phyloP scores from a whole-genome alignment of 768 basidiomycete species.

The Lanmaoa rubissima region DNA sequence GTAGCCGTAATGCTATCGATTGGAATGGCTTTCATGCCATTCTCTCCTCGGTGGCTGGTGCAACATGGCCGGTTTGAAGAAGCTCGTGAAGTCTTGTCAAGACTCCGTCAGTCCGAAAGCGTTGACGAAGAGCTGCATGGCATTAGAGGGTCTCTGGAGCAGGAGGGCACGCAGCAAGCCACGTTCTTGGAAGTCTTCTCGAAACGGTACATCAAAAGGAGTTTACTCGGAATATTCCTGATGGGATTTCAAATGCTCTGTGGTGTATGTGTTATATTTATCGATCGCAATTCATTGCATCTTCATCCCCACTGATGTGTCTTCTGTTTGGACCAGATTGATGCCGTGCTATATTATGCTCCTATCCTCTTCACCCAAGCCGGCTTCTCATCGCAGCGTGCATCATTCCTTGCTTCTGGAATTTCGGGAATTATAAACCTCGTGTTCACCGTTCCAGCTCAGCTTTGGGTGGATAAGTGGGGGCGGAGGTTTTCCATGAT shows the following conservation, averaged over 20 bases:
- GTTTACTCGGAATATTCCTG: slow-evolving; percentile 41
- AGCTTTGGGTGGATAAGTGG: slow-evolving; percentile 42
- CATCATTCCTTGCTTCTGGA: slow-evolving; percentile 50
- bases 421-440: slow-evolving; percentile 47
- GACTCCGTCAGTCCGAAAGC: slow-evolving; percentile 9
- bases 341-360: slow-evolving; percentile 38
- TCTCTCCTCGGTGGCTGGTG: slow-evolving; percentile 30
- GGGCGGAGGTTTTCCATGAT: slow-evolving; percentile 37
- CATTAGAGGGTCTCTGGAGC: slow-evolving; percentile 24
- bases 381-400: slow-evolving; percentile 45
- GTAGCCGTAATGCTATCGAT: slow-evolving; percentile 15
- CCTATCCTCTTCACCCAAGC: slow-evolving; percentile 50
- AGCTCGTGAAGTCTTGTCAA: slow-evolving; percentile 31
- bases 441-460: slow-evolving; percentile 37
- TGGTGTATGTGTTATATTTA: slow-evolving; percentile 16
- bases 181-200: slow-evolving; percentile 30
- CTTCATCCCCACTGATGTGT: not conserved
- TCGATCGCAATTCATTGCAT: not conserved
- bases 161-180: slow-evolving; percentile 16
- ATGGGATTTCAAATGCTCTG: slow-evolving; percentile 44
- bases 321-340: slow-evolving; percentile 19
- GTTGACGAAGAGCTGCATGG: slow-evolving; percentile 22
- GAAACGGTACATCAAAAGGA: slow-evolving; percentile 32
- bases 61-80: slow-evolving; percentile 32
- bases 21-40: slow-evolving; percentile 25